Base-by-base conservation (phyloP, 306 rosid species). In the Lotus japonicus region DNA sequence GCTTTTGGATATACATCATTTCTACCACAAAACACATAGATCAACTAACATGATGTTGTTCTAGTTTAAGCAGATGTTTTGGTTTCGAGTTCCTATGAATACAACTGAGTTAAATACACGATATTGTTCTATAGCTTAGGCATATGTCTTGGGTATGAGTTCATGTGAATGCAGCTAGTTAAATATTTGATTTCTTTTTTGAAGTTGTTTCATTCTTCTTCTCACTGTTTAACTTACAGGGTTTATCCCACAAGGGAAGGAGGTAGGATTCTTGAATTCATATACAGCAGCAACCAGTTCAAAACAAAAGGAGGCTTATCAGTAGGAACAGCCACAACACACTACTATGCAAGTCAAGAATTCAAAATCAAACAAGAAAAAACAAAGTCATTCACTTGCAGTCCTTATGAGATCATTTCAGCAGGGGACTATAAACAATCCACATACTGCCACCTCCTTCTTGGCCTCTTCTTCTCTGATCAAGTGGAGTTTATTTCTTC, bases 371-470 rank as follows among this genome's bases (percentile, higher is more conserved):
- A 86, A 21, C 96, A 89, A 9, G 84, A 81, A 39, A 77, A 71
- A 43, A 89, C 92, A 3, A 81, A 84, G 69, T 66, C 80, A 11
- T 86, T 86, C 65, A 86, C 87, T 69, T 84, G 92, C 66, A 84
- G 96, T 62, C 90, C 96, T 9, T 68, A 84, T 35, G 90, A 86
- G 49, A 92, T 89, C 7, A 86, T 89, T 36, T 79, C 80, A 38
- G 42, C 11, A 38, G 88, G 96, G 18, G 97, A 91, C 28, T 74
- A 84, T 23, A 83, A 78, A 11, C 96, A 91, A 68, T 72, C 92
- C n/a, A 88, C 92, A 3, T 91, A 91, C 60, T 91, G 96, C 13
- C 97, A 91, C 72, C 96, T 91, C 56, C 88, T 91, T 9, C 91
- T 91, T 0, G 97, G 97, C 41, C 91, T 91, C 58, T 83, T 71